These are phyloP conservation scores for Chrysoporthe puriensis DNA, from an alignment of 2,329 filamentous ascomycete genomes.

Conservation along the genomic window DNA sequence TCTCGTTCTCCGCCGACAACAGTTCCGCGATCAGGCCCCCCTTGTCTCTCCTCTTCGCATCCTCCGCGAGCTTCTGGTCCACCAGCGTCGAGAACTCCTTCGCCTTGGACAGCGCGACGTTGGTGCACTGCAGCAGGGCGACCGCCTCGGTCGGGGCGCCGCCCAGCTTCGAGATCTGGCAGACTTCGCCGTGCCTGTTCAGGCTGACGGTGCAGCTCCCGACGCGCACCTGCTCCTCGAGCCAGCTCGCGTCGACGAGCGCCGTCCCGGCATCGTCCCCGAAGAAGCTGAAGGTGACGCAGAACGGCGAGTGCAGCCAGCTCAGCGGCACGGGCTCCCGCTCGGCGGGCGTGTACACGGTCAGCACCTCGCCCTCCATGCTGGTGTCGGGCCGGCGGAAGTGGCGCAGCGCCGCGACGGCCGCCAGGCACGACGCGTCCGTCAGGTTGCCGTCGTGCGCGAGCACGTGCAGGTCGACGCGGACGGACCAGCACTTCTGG, in stretches of 20 bases:
- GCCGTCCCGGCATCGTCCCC: constrained; percentile 71
- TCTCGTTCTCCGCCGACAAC: constrained; percentile 80
- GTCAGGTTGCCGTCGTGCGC: constrained; percentile 89
- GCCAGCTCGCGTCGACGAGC: constrained; percentile 70
- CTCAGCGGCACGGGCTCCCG: constrained; percentile 87
- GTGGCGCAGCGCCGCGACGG: constrained; percentile 86
- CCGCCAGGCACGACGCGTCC: constrained; percentile 82
- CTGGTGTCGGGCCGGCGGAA: constrained; percentile 89
- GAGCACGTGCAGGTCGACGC: constrained; percentile 89
- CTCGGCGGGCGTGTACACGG: constrained; percentile 82
- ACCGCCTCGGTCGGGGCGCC: constrained; percentile 82
- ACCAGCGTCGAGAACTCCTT: constrained; percentile 79
- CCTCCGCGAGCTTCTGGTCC: constrained; percentile 73
- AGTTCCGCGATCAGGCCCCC: constrained; percentile 78
- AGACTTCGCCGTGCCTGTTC: constrained; percentile 88
- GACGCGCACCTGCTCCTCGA: constrained; percentile 77
- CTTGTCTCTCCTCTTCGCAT: constrained; percentile 76
- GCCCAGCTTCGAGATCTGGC: constrained; percentile 88
- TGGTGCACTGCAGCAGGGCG: constrained; percentile 75
- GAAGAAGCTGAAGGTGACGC: constrained; percentile 88
- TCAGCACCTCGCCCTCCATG: constrained; percentile 82
- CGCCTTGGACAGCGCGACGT: constrained; percentile 74
- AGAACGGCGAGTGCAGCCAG: constrained; percentile 90
- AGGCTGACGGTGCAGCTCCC: constrained; percentile 80
- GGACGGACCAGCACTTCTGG: constrained; percentile 87